A percentile compares a stretch with the other conserved stretches of the same genome.
Conservation (phyloP, 176 grass and related monocot species). For the Tuctoria greenei region DNA sequence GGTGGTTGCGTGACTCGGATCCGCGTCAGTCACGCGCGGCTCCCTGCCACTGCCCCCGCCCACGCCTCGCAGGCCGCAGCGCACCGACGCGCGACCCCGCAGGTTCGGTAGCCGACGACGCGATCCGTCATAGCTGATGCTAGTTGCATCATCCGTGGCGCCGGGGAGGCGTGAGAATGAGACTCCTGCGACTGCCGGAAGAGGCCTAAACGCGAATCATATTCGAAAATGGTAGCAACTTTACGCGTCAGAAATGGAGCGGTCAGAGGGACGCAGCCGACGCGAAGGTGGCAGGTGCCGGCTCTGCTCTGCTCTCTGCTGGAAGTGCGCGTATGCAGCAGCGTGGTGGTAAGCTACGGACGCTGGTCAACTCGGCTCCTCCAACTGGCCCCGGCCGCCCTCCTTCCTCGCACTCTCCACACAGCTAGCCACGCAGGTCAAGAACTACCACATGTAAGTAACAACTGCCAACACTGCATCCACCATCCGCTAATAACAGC, state of each 20-base stretch:
- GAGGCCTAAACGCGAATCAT: no score
- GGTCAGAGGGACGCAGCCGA: neutral
- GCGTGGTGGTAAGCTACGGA: neutral
- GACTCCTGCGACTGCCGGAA: no score
- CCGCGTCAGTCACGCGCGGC: neutral
- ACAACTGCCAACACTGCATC: neutral
- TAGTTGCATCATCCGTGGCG: no score
- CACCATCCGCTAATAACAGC: neutral
- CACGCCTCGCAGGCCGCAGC: neutral
- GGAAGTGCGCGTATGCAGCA: neutral
- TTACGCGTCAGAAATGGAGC: neutral
- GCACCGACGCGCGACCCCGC: no score
- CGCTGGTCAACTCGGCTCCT: neutral
- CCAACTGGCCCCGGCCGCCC: neutral
- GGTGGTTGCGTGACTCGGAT: neutral
- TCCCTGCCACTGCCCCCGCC: neutral
- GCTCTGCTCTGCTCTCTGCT: no score
- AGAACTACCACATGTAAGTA: neutral
- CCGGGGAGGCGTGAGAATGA: no score
- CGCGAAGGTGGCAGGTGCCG: constrained; percentile 1
- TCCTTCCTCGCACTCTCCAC: constrained; percentile 14
- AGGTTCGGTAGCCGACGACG: no score
- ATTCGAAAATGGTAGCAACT: neutral
- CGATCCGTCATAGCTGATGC: no score
- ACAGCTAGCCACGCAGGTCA: neutral